These are phyloP conservation scores for Fusarium praegraminearum DNA, from an alignment of 2,329 filamentous ascomycete genomes.

Conservation along the genomic window DNA sequence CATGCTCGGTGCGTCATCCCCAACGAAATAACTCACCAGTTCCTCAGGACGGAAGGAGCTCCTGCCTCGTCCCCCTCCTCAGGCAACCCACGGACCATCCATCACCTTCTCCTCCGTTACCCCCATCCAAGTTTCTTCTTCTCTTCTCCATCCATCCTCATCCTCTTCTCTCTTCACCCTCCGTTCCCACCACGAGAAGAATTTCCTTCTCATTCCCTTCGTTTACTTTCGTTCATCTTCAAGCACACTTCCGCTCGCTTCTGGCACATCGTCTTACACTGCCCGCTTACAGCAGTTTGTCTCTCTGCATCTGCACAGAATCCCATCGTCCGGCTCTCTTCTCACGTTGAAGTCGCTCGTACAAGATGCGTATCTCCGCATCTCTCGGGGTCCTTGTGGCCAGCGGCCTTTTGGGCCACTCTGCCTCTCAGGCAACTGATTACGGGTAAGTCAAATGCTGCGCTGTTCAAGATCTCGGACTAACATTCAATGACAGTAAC, in stretches of 20 bases:
- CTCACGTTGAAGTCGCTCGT: conserved; percentile 15
- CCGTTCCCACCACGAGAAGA: conserved; percentile 25
- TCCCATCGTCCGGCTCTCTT: not conserved
- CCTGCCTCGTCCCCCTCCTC: conserved; percentile 13
- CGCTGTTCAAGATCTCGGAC: not conserved
- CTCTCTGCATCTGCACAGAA: not conserved
- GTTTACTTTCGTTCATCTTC: conserved; percentile 32
- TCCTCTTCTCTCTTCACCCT: conserved; percentile 34
- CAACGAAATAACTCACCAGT: conserved; percentile 23
- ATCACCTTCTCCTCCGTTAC: conserved; percentile 16
- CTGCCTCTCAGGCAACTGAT: conserved; percentile 50
- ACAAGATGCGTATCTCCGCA: conserved; percentile 56
- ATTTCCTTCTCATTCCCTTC: conserved; percentile 31
- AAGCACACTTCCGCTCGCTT: conserved; percentile 17
- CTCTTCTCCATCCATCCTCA: conserved; percentile 24
- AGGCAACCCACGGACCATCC: conserved; percentile 17
- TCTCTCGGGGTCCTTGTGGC: conserved; percentile 54
- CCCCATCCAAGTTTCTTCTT: conserved; percentile 20
- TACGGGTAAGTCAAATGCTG: conserved; percentile 49
- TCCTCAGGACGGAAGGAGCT: conserved; percentile 37
- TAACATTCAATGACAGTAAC: conserved; percentile 29
- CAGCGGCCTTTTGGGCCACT: conserved; percentile 51
- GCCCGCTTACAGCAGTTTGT: not conserved
- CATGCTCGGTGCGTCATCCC: conserved; percentile 31
- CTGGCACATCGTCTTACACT: conserved; percentile 25